Conservation (phyloP, 306 rosid species). For the Fagus crenata region DNA sequence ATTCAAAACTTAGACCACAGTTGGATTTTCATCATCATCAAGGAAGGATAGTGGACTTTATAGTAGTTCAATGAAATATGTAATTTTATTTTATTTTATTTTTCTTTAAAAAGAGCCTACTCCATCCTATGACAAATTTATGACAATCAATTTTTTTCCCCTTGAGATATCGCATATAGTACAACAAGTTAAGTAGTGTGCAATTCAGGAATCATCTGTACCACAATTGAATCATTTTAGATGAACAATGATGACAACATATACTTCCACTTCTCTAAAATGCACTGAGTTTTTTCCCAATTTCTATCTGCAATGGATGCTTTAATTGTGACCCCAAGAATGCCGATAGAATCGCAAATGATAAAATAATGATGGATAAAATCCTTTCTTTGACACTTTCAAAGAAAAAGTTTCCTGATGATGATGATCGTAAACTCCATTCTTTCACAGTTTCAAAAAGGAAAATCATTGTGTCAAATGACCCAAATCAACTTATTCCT, state of each 20-base stretch:
- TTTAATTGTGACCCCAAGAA: neutral
- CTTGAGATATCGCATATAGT: neutral
- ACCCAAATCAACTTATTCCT: too few relatives aligned
- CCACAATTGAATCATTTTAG: neutral
- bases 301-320: neutral
- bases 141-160: neutral
- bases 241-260: neutral
- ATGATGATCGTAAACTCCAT: too few relatives aligned
- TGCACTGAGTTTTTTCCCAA: neutral
- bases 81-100: neutral
- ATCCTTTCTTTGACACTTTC: neutral
- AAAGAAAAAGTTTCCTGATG: too few relatives aligned
- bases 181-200: neutral
- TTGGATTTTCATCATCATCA: slow-evolving; percentile 9
- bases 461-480: too few relatives aligned
- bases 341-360: neutral
- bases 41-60: slow-evolving; percentile 6
- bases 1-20: slow-evolving; percentile 15
- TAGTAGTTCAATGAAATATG: neutral
- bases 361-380: neutral
- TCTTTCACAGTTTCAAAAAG: too few relatives aligned
- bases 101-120: neutral
- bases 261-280: neutral
- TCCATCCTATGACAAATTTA: neutral
- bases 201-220: neutral